phyloP scores from a whole-genome alignment of 2,329 filamentous ascomycete genomes.

The Sarocladium kiliense region DNA sequence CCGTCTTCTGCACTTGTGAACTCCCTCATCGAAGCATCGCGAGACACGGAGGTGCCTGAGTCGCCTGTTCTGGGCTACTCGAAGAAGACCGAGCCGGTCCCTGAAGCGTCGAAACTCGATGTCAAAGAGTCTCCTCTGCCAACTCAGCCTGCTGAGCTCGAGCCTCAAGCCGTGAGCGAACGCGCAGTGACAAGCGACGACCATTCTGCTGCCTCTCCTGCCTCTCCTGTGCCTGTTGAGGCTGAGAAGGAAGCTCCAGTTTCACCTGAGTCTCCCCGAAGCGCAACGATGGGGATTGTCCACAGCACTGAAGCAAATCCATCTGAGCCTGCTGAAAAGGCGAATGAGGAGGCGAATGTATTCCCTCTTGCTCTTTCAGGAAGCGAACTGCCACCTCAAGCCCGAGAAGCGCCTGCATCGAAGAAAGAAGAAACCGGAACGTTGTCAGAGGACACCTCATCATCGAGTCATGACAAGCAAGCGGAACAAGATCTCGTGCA shows the following conservation, averaged over 20 bases:
- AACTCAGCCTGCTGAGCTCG: not conserved
- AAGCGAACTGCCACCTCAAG: too few species aligned
- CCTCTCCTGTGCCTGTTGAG: not conserved
- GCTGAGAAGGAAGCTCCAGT: not conserved
- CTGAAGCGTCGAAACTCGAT: not conserved
- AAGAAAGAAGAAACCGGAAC: not conserved
- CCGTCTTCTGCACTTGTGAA: not conserved
- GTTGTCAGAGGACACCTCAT: not conserved
- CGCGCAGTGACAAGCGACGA: not conserved
- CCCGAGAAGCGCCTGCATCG: too few species aligned
- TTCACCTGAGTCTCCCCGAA: not conserved
- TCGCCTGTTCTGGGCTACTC: conserved; percentile 2
- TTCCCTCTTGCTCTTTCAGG: too few species aligned
- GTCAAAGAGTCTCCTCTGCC: not conserved
- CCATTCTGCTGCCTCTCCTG: not conserved
- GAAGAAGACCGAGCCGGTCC: not conserved
- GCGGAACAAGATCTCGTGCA: not conserved
- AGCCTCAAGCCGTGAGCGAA: not conserved
- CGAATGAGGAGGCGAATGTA: too few species aligned
- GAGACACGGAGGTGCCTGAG: not conserved
- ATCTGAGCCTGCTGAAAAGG: too few species aligned
- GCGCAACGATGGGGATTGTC: not conserved
- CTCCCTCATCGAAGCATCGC: not conserved
- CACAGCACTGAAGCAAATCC: too few species aligned
- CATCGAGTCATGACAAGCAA: not conserved